A percentile compares a stretch with the other conserved stretches of the same genome.
Evolutionary conservation across 73 alveolate species (phyloP).

Genomic region (Effrenium voratum): DNA sequence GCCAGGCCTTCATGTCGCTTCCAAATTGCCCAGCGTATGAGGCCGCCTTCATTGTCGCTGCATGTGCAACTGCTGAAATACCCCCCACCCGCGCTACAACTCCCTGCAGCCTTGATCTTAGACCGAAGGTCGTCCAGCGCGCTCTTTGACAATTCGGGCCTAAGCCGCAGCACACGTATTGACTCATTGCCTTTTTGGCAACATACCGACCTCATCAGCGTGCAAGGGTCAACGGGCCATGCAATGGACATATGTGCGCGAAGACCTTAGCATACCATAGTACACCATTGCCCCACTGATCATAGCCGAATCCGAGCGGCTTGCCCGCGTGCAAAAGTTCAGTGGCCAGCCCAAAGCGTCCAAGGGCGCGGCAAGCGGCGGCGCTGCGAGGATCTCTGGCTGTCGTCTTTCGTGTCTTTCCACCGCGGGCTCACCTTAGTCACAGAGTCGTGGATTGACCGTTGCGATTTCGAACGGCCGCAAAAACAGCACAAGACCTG

Average conservation of each 20-base stretch:
- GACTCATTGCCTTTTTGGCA: neutral
- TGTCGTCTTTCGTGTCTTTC: no score
- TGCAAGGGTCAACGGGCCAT: no score
- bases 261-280: neutral
- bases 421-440: no score
- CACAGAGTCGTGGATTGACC: no score
- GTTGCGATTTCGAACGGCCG: no score
- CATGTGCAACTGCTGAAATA: neutral
- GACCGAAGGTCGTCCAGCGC: slow-evolving; percentile 44
- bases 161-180: neutral
- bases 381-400: no score
- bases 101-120: slow-evolving; percentile 38
- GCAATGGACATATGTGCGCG: neutral
- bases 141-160: slow-evolving; percentile 9
- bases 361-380: no score
- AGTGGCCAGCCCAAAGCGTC: neutral
- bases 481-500: no score
- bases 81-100: no score
- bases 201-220: neutral
- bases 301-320: neutral
- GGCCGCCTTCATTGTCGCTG: slow-evolving; percentile 1
- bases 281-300: neutral
- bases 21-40: slow-evolving; percentile 55
- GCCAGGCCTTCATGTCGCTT: neutral
- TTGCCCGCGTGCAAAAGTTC: neutral